Evolutionary conservation across 1,284 basidiomycete species (phyloP), one percentile per base, ranked within the genome.

Genomic region (Irpex sp.): DNA sequence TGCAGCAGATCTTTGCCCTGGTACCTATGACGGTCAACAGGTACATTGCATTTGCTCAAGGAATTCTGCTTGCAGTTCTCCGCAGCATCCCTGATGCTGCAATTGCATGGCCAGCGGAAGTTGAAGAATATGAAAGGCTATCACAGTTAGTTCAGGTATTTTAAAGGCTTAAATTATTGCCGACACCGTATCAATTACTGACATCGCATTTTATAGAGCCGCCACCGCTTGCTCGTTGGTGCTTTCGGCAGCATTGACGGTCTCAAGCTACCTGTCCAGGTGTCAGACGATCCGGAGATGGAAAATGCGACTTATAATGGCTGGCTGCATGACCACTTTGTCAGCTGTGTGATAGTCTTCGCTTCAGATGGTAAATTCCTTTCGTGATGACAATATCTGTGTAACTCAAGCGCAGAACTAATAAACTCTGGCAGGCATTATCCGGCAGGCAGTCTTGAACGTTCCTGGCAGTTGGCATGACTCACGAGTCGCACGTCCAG

Each of bases 251-350:
- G 60, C 34, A 57, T 74, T 1, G 72, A 77, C 62, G 74, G 75
- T 0, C 58, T 76, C 3, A 75, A 74, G 37, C 58, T 76, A 2
- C 64, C 66, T 0, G 64, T 68, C 0, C 66, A 68, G 13, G 60
- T 57, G 1, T 71, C 72, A 1, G 63, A 62, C 38, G 77, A 84
- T 69, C 64, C 67, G 0, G 77, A 80, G 9, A 70, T 81, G 2
- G 78, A 83, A 65, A 83, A 84, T 73, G 75, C 77, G 1, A 82
- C 77, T 4, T 84, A 77, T 64, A 84, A 83, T 74, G 78, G 81
- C 0, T 85, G 82, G 82, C 59, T 78, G 0, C 72, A 75, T 55
- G 74, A 72, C 0, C 82, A 84, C 62, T 80, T 71, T 48, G 61
- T 77, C 1, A 78, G 74, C 63, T 67, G 57, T 64, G 68, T 76